A percentile compares a stretch with the other conserved stretches of the same genome.
Conservation (phyloP, 2,329 filamentous ascomycete species). For the Daldinia sp. region DNA sequence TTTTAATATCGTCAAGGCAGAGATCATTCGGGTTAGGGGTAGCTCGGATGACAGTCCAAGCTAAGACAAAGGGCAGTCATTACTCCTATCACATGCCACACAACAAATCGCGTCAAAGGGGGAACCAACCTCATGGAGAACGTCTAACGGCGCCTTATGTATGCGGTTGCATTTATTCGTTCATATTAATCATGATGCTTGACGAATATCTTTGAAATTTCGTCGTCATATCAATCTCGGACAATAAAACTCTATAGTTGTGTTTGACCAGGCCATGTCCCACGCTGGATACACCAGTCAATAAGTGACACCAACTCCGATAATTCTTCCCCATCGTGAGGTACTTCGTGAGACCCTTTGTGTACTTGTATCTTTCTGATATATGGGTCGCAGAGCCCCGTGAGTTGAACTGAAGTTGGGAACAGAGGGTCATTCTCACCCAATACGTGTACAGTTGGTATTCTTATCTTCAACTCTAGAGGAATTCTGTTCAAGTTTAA, state of each 20-base stretch:
- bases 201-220: background rate
- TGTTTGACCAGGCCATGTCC: conserved; percentile 47
- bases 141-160: background rate
- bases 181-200: background rate
- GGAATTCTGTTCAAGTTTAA: conserved; percentile 49
- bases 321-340: conserved; percentile 36
- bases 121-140: background rate
- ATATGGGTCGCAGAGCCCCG: conserved; percentile 50
- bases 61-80: conserved; percentile 6
- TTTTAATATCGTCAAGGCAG: background rate
- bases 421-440: conserved; percentile 46
- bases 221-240: background rate
- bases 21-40: conserved; percentile 8
- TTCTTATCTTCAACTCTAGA: conserved; percentile 49
- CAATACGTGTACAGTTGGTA: conserved; percentile 51
- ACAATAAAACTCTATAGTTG: conserved; percentile 16
- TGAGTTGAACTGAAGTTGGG: conserved; percentile 47
- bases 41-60: background rate
- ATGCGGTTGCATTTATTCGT: background rate
- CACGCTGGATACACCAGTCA: conserved; percentile 46
- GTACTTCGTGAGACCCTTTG: conserved; percentile 38
- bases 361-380: conserved; percentile 47
- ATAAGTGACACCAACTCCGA: conserved; percentile 41
- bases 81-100: conserved; percentile 2
- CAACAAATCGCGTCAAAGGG: background rate